Evolutionary conservation across 257 asterid genomes (phyloP).

Genomic region (Nicotiana obtusifolia): DNA sequence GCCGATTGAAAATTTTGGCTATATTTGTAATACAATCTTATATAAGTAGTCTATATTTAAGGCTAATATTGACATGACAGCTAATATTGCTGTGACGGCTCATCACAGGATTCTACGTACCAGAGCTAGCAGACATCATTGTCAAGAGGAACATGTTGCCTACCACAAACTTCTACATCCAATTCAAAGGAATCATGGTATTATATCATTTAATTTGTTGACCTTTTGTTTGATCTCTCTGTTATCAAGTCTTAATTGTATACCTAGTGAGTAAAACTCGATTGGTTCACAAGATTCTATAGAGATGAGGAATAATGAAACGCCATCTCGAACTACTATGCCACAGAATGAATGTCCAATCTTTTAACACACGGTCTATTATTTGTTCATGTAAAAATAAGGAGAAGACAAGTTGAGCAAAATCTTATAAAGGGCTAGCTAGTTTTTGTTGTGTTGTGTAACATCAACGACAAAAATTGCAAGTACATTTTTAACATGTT

Average conservation of each 20-base stretch:
- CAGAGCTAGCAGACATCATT: conserved; percentile 36
- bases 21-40: neutral
- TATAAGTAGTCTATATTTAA: neutral
- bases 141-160: conserved; percentile 16
- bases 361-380: neutral
- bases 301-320: neutral
- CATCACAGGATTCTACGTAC: conserved; percentile 31
- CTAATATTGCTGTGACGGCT: neutral
- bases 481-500: too few relatives aligned
- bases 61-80: neutral
- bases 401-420: neutral
- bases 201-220: neutral
- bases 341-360: neutral
- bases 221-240: neutral
- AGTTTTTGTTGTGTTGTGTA: too few relatives aligned
- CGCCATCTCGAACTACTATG: neutral
- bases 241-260: neutral
- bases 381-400: neutral
- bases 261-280: neutral
- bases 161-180: conserved; percentile 18
- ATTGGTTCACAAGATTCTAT: neutral
- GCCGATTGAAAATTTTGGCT: conserved; percentile 1
- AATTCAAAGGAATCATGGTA: conserved; percentile 42
- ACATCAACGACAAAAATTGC: too few relatives aligned
- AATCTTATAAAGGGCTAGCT: too few relatives aligned